Evolutionary conservation across 306 rosid species (phyloP), one percentile per base, ranked within the genome.

Genomic region (Quercus aquifolioides): DNA sequence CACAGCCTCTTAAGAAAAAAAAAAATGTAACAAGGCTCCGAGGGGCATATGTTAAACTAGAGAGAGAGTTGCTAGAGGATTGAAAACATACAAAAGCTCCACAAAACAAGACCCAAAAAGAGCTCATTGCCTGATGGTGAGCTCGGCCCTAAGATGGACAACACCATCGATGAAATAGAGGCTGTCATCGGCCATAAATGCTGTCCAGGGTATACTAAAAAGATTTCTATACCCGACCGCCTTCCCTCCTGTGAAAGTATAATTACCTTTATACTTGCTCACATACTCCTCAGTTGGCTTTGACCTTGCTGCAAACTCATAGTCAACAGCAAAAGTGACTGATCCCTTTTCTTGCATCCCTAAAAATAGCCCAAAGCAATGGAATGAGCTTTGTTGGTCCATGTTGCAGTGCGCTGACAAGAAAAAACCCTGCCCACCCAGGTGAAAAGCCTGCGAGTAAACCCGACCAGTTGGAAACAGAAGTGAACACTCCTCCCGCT

Each of bases 371-470:
- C 88, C 90, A 74, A 87, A 87, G 76, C 81, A 77, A 31, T 73
- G 84, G 73, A 56, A 79, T 15, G 83, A 85, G 84, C 71, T 75
- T 52, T 82, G 87, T 38, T 85, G 88, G 80, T 85, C 91, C 79
- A 82, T 64, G 83, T 82, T 80, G 85, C 91, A 87, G 77, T 85
- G 87, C 12, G 87, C 87, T 19, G 89, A 85, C 81, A 88, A 78
- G 81, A 81, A 83, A 65, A 85, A 85, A 9, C 84, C 86, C 68
- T 81, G 86, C 17, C 77, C 87, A 12, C 83, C 86, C 2, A 85
- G 79, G 76, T 78, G 80, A 59, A 88, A 85, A 28, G 86, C 79
- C 38, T 78, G 86, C 2, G 87, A 83, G 67, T 83, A 76, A 55
- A 83, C 72, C 38, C 86, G 81, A 41, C 86, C 86, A 31, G 62